Conservation (phyloP, 805 yeast species). For the Naumovozyma baii region DNA sequence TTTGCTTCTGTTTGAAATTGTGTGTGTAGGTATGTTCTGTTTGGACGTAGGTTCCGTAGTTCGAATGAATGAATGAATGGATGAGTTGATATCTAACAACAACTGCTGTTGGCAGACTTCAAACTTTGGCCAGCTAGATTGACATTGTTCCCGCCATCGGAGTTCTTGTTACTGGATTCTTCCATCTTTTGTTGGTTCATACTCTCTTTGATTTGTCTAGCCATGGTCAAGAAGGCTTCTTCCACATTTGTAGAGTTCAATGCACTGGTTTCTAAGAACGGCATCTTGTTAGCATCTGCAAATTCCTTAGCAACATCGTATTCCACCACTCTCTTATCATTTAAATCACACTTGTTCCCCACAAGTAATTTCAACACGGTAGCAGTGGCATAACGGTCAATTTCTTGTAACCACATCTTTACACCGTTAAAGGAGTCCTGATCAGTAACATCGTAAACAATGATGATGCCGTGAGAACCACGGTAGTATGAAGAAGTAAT, state of each 20-base stretch:
- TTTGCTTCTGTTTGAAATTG: too few relatives aligned
- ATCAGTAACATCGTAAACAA: conserved; percentile 96
- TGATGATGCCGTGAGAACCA: conserved; percentile 97
- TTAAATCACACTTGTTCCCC: conserved; percentile 92
- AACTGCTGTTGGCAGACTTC: conserved; percentile 35
- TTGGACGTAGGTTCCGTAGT: too few relatives aligned
- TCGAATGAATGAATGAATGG: too few relatives aligned
- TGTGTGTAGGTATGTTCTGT: too few relatives aligned
- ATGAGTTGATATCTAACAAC: too few relatives aligned
- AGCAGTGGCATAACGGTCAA: conserved; percentile 95
- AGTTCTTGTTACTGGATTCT: conserved; percentile 12
- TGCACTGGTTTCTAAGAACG: conserved; percentile 94
- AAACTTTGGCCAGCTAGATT: conserved; percentile 58
- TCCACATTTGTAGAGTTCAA: conserved; percentile 92
- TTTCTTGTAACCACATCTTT: conserved; percentile 97
- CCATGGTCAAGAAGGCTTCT: conserved; percentile 97
- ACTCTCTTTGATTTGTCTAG: conserved; percentile 93
- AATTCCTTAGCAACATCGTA: conserved; percentile 94
- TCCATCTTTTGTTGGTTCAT: conserved; percentile 59
- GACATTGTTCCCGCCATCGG: conserved; percentile 48
- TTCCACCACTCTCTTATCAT: conserved; percentile 91
- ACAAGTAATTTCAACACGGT: conserved; percentile 93
- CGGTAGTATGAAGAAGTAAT: conserved; percentile 95
- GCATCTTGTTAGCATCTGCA: conserved; percentile 84
- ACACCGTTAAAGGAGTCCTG: conserved; percentile 94